A percentile compares a stretch with the other conserved stretches of the same genome.
phyloP scores from a whole-genome alignment of 2,329 filamentous ascomycete species.

The Neurospora sp. region DNA sequence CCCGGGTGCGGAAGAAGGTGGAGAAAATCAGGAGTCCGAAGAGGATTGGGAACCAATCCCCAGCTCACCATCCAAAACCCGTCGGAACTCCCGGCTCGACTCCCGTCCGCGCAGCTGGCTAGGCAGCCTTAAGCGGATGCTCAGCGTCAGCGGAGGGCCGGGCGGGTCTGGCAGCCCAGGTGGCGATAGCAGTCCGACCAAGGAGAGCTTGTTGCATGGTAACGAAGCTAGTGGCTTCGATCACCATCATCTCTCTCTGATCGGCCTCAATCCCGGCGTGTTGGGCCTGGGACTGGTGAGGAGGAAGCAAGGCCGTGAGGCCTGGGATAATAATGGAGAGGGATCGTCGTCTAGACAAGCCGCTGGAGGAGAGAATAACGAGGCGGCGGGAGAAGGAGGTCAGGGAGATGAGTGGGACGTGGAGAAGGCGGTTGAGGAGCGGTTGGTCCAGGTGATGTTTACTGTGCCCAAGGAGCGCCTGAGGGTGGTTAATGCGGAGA shows the following conservation, averaged over 20 bases:
- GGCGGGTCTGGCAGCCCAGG: conserved; percentile 7
- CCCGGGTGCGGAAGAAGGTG: not conserved
- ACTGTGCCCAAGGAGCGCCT: conserved; percentile 82
- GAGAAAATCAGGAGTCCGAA: conserved; percentile 20
- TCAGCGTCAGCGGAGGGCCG: conserved; percentile 32
- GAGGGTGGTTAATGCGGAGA: conserved; percentile 78
- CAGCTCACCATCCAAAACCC: conserved; percentile 48
- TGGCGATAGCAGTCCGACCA: conserved; percentile 19
- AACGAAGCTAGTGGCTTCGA: conserved; percentile 5
- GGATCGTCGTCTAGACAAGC: conserved; percentile 5
- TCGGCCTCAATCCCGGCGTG: conserved; percentile 18
- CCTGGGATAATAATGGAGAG: conserved; percentile 36
- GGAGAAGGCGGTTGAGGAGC: conserved; percentile 59
- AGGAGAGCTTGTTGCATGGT: conserved; percentile 25
- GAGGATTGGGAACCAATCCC: conserved; percentile 25
- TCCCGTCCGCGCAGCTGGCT: conserved; percentile 51
- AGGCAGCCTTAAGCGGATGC: conserved; percentile 56
- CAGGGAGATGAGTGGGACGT: conserved; percentile 67
- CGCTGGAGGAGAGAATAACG: conserved; percentile 32
- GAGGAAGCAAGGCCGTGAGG: conserved; percentile 45
- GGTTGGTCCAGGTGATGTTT: conserved; percentile 79
- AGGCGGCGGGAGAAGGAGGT: conserved; percentile 39
- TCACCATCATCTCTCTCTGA: not conserved
- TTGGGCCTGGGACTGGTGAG: conserved; percentile 33
- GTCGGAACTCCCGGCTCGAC: conserved; percentile 20